Percentiles rank a stretch among this genome's conserved stretches.
Evolutionary conservation across 352 stramenopile genomes (phyloP).

Genomic region (Phytophthora podocarpi): DNA sequence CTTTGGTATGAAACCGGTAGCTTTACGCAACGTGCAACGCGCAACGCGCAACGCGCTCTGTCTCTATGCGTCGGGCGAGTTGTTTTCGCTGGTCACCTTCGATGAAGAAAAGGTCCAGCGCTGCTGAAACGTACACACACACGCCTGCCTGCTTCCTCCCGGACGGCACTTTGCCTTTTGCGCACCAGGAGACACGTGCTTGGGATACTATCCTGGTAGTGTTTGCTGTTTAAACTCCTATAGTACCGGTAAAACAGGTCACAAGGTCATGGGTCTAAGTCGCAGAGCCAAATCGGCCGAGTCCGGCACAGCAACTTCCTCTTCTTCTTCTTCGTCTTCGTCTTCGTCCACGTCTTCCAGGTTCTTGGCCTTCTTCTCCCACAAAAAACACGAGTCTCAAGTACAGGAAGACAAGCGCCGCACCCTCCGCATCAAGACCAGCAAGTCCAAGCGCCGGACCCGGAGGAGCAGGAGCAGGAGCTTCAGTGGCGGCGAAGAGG

Average conservation of each 20-base stretch:
- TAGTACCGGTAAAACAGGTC: neutral
- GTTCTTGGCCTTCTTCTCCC: conserved; percentile 41
- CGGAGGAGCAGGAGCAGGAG: conserved; percentile 22
- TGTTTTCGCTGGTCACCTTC: conserved; percentile 15
- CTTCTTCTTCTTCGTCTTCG: neutral
- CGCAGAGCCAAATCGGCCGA: conserved; percentile 28
- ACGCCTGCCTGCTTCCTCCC: neutral
- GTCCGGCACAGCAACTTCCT: neutral
- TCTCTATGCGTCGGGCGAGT: conserved; percentile 3
- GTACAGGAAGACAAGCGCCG: neutral
- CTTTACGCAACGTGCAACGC: neutral
- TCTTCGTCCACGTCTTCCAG: conserved; percentile 19
- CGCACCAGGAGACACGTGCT: neutral
- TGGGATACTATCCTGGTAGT: neutral
- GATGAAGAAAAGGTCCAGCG: conserved; percentile 15
- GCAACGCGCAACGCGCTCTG: too few relatives aligned
- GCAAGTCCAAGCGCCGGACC: conserved; percentile 10
- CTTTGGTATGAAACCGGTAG: neutral
- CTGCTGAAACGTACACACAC: conserved; percentile 11
- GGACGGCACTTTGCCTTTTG: conserved; percentile 9
- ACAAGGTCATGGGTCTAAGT: conserved; percentile 39
- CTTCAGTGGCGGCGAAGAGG: conserved; percentile 26
- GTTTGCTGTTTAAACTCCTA: neutral
- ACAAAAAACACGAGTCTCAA: conserved; percentile 21
- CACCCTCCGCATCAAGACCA: conserved; percentile 4